Base-by-base conservation (phyloP, 2,329 filamentous ascomycete species). In the Botrytis elliptica region DNA sequence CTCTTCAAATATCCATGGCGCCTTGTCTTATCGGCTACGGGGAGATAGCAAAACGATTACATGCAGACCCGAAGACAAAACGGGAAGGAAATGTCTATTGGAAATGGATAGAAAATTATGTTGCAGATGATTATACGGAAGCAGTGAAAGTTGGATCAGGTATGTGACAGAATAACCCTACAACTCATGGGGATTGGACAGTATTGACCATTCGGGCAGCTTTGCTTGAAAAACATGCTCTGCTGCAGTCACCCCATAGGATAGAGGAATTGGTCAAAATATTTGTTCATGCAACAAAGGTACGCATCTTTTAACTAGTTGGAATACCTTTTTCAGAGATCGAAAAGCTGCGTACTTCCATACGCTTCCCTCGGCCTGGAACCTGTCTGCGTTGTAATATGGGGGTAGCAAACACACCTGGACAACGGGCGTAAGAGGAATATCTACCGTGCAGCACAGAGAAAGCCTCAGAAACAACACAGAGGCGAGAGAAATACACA, bases 21-120 rank as follows among this genome's bases (percentile, higher is more conserved):
- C 94, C 95, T 0, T 98, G 95, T 81, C 85, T 97, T 46, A 87
- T 98, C n/a, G 95, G 95, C 60, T 98, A 98, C 81, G 91, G 91
- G 16, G 89, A 89, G 73, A 93, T 97, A 74, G 95, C 93, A 9
- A 86, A 87, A 78, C 88, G 93, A 78, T 85, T 97, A 4, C 86
- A 90, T 78, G 85, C 85, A 22, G 90, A 92, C 75, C 83, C 87
- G 67, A 85, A 84, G n/a, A 92, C 90, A 52, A 85, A 85, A 75
- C 86, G 86, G 57, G 85, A 91, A 20, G 89, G 85, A 0, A 97
- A 95, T 81, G 86, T 84, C 29, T 98, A 97, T 84, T 96, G 92
- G 91, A 88, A 90, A 64, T 98, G 95, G 95, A 93, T 98, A 77
- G 86, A 95, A 80, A 97, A 93, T 79, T 98, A 98, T 80, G 88